A percentile compares a stretch with the other conserved stretches of the same genome.
Conservation (phyloP, 208 protist species). For the Trypanosoma scelopori region DNA sequence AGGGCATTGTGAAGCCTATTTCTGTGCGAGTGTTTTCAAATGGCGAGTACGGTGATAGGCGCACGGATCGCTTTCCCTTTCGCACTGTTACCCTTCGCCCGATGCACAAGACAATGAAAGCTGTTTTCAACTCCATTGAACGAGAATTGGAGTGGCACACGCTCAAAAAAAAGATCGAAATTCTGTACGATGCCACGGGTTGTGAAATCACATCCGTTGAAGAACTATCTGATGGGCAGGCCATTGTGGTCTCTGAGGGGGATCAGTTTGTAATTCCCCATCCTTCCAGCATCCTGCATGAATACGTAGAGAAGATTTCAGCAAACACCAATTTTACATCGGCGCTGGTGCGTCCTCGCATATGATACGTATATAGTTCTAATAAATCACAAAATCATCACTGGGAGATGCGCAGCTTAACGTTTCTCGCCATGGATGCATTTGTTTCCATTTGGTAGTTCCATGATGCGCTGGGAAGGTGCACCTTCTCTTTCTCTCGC, state of each 20-base stretch:
- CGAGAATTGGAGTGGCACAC: constrained; percentile 81
- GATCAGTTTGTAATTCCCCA: constrained; percentile 87
- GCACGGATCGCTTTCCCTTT: constrained; percentile 48
- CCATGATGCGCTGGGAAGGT: not conserved
- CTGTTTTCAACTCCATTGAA: constrained; percentile 69
- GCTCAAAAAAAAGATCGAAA: constrained; percentile 65
- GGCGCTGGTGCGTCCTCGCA: not conserved
- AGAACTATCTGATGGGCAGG: constrained; percentile 55
- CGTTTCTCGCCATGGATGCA: not conserved
- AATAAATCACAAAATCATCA: not conserved
- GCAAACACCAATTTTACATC: not conserved
- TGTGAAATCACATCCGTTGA: constrained; percentile 56
- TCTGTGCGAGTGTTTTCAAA: constrained; percentile 88
- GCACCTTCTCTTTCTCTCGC: not conserved
- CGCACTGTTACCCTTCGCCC: constrained; percentile 82
- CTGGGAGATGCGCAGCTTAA: not conserved
- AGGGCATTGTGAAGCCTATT: constrained; percentile 41
- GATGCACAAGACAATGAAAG: constrained; percentile 74
- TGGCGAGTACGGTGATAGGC: constrained; percentile 78
- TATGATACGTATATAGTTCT: not conserved
- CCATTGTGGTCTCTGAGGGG: constrained; percentile 78
- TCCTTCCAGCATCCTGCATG: constrained; percentile 64
- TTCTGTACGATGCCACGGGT: constrained; percentile 78
- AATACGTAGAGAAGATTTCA: constrained; percentile 57
- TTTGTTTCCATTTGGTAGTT: not conserved